Percentiles rank a stretch among this genome's conserved stretches.
These are phyloP conservation scores for Xerocomus potaroensis DNA, from an alignment of 768 basidiomycete species.

Conservation along the genomic window DNA sequence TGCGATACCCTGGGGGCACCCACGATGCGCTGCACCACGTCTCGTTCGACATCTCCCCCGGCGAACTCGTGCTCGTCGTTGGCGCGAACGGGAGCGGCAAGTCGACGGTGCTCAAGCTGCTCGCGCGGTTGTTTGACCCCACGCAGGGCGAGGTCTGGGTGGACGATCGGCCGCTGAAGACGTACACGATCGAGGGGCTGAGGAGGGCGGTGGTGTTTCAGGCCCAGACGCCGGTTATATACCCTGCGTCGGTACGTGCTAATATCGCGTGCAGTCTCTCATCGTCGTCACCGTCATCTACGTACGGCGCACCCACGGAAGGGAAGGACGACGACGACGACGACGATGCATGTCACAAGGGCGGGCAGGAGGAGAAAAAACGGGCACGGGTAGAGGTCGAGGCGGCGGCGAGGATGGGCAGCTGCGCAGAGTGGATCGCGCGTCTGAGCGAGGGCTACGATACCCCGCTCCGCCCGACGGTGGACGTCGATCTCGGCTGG, in stretches of 20 bases:
- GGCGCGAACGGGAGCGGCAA: slow-evolving; percentile 30
- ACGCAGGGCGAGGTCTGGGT: slow-evolving; percentile 41
- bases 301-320: too few relatives aligned
- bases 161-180: slow-evolving; percentile 37
- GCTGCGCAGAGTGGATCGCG: slow-evolving; percentile 30
- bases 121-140: slow-evolving; percentile 47
- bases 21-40: slow-evolving; percentile 21
- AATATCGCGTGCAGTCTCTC: slow-evolving; percentile 36
- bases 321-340: too few relatives aligned
- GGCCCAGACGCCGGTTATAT: slow-evolving; percentile 46
- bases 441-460: slow-evolving; percentile 29
- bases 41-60: slow-evolving; percentile 28
- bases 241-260: slow-evolving; percentile 43
- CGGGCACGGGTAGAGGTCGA: slow-evolving; percentile 9
- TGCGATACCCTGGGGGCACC: slow-evolving; percentile 21
- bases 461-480: slow-evolving; percentile 29
- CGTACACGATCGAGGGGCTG: slow-evolving; percentile 38
- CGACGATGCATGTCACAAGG: too few relatives aligned
- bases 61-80: slow-evolving; percentile 30
- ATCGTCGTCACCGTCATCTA: too few relatives aligned
- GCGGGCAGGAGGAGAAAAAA: too few relatives aligned
- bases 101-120: slow-evolving; percentile 40
- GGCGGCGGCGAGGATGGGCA: slow-evolving; percentile 32
- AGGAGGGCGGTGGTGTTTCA: slow-evolving; percentile 44
- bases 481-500: slow-evolving; percentile 19